Evolutionary conservation across 192 early-diverging fungal species (phyloP).

Genomic region (Backusella westeae): DNA sequence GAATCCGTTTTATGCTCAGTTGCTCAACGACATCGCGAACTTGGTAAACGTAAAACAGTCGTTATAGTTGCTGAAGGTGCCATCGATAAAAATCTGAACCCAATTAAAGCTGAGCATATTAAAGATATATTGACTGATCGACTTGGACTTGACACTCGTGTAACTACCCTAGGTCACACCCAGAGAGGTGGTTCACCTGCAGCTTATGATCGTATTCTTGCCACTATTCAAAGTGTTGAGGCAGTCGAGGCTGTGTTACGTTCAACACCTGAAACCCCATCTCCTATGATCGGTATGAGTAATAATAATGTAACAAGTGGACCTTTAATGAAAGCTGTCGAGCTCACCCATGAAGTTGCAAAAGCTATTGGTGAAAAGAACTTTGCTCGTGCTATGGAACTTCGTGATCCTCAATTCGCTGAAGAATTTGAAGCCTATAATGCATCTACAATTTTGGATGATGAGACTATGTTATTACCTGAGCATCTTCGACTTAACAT

Average conservation of each 20-base stretch:
- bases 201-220: constrained; percentile 89
- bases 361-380: constrained; percentile 79
- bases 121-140: constrained; percentile 75
- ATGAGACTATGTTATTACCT: constrained; percentile 37
- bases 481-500: constrained; percentile 67
- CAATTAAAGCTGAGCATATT: constrained; percentile 85
- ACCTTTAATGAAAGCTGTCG: constrained; percentile 92
- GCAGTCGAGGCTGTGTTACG: constrained; percentile 92
- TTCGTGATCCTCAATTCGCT: constrained; percentile 86
- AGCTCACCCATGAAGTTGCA: constrained; percentile 86
- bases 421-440: constrained; percentile 61
- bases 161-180: constrained; percentile 91
- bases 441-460: constrained; percentile 52
- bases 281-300: constrained; percentile 89
- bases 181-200: constrained; percentile 92
- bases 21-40: constrained; percentile 58
- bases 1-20: constrained; percentile 82
- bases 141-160: constrained; percentile 87
- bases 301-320: constrained; percentile 83
- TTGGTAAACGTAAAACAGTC: constrained; percentile 86
- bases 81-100: constrained; percentile 81
- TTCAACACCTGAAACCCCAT: constrained; percentile 79
- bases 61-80: constrained; percentile 96
- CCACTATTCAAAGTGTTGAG: constrained; percentile 89
- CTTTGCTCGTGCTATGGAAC: constrained; percentile 85